Evolutionary conservation across 164 flowering plant genomes (phyloP).

Genomic region (Nymphaea colorata): DNA sequence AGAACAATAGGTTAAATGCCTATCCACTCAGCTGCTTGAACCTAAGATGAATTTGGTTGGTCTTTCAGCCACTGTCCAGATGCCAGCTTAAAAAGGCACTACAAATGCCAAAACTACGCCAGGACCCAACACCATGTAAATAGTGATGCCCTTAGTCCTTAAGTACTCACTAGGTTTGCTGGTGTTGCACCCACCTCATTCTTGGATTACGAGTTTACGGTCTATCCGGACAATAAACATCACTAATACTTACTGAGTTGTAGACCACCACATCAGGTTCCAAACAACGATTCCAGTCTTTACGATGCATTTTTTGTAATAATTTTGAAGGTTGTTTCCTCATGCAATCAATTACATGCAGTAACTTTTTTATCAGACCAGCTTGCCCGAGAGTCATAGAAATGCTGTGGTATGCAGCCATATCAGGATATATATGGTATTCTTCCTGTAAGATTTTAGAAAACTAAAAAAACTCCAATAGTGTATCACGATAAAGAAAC

Average conservation of each 20-base stretch:
- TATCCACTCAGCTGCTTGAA: neutral
- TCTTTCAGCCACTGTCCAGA: too few species aligned
- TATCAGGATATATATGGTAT: constrained; percentile 39
- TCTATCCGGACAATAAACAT: too few species aligned
- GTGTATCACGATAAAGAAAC: too few species aligned
- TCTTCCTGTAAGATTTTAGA: constrained; percentile 39
- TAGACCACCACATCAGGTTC: constrained; percentile 85
- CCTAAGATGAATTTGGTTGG: neutral
- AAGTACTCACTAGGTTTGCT: too few species aligned
- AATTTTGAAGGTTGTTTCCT: constrained; percentile 49
- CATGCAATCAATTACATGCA: constrained; percentile 64
- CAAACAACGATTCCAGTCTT: constrained; percentile 75
- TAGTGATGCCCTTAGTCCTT: too few species aligned
- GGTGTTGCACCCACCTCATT: too few species aligned
- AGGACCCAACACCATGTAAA: too few species aligned
- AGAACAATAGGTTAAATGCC: neutral
- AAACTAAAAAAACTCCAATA: neutral
- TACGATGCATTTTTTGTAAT: constrained; percentile 29
- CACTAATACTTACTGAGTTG: constrained; percentile 68
- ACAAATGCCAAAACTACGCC: too few species aligned
- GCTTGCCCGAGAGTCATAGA: constrained; percentile 92
- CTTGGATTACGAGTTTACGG: too few species aligned
- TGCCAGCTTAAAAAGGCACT: too few species aligned
- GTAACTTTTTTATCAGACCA: constrained; percentile 68
- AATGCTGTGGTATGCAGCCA: constrained; percentile 71